Conservation (phyloP, 495 filamentous ascomycete species). For the Penicillium cinerascens region DNA sequence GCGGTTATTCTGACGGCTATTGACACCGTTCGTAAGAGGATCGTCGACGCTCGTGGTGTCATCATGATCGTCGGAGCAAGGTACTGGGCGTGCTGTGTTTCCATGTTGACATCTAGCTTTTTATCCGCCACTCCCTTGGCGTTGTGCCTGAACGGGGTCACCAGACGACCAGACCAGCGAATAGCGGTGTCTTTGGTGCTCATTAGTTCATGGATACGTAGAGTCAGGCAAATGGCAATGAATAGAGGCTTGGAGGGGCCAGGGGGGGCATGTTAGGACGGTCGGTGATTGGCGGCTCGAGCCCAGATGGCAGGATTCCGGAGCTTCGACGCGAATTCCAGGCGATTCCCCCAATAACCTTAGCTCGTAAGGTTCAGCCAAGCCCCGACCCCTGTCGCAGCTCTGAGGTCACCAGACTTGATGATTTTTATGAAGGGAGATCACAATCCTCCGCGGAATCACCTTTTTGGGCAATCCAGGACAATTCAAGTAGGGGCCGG, state of each 20-base stretch:
- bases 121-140: not conserved
- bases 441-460: constrained; percentile 13
- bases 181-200: not conserved
- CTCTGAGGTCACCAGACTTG: constrained; percentile 22
- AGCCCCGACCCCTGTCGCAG: constrained; percentile 11
- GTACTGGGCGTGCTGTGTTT: not conserved
- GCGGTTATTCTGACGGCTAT: constrained; percentile 16
- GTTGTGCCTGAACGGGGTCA: not conserved
- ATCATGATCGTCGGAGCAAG: not conserved
- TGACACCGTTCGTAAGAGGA: not conserved
- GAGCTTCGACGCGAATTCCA: constrained; percentile 21
- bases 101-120: not conserved
- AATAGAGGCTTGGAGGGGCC: not conserved
- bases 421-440: constrained; percentile 6
- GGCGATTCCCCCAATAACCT: constrained; percentile 17
- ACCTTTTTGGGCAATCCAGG: constrained; percentile 14
- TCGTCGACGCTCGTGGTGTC: constrained; percentile 1
- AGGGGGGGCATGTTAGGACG: not conserved
- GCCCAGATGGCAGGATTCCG: not conserved
- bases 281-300: constrained; percentile 14
- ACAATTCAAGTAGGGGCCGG: constrained; percentile 6
- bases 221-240: not conserved
- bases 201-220: not conserved
- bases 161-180: not conserved
- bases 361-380: constrained; percentile 4